Conservation (phyloP, 2,329 filamentous ascomycete species). For the Clonostachys sp. region DNA sequence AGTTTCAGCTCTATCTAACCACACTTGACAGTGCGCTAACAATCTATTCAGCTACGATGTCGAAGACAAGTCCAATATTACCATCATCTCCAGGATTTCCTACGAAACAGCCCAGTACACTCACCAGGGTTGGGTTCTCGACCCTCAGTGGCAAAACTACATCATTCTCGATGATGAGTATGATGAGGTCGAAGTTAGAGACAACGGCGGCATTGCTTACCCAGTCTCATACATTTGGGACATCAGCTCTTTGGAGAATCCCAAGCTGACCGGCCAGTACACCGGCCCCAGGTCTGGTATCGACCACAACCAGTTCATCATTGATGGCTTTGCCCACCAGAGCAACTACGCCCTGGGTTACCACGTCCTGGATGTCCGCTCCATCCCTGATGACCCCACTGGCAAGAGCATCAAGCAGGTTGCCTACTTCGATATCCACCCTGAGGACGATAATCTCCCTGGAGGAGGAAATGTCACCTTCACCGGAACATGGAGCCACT, state of each 20-base stretch:
- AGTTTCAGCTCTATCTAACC: neutral
- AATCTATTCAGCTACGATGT: slow-evolving; percentile 31
- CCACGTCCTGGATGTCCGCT: neutral
- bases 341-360: neutral
- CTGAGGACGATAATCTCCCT: slow-evolving; percentile 32
- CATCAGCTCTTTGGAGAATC: slow-evolving; percentile 30
- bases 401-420: neutral
- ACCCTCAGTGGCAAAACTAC: slow-evolving; percentile 27
- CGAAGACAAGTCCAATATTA: slow-evolving; percentile 46
- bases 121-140: slow-evolving; percentile 49
- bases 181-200: slow-evolving; percentile 34
- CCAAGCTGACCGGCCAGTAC: slow-evolving; percentile 32
- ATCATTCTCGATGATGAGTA: slow-evolving; percentile 44
- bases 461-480: slow-evolving; percentile 26
- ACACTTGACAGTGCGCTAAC: neutral
- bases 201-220: slow-evolving; percentile 29
- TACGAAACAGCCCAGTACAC: slow-evolving; percentile 24
- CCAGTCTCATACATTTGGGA: slow-evolving; percentile 45
- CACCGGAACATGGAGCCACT: slow-evolving; percentile 36
- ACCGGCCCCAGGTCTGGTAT: slow-evolving; percentile 9
- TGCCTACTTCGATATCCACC: neutral
- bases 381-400: neutral
- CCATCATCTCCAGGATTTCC: neutral
- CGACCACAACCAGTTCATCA: slow-evolving; percentile 36
- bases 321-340: neutral